Evolutionary conservation across 108 stramenopile species (phyloP).

Genomic region (Mayamaea pseudoterrestris): DNA sequence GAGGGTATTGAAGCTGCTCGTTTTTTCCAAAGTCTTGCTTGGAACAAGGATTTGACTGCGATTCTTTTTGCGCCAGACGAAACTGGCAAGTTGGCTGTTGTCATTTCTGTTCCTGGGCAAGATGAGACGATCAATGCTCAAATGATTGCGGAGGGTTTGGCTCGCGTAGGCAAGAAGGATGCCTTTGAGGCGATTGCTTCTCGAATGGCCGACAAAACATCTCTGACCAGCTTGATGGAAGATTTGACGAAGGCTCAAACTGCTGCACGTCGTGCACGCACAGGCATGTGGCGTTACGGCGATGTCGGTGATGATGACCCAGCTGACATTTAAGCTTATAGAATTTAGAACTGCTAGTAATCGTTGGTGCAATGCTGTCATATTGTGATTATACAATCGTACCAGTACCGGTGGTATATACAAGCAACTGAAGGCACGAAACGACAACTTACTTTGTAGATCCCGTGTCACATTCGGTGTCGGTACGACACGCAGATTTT

Average conservation of each 20-base stretch:
- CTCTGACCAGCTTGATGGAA: slow-evolving; percentile 38
- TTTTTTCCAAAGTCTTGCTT: slow-evolving; percentile 58
- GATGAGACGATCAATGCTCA: slow-evolving; percentile 59
- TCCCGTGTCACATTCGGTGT: no score
- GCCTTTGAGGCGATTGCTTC: slow-evolving; percentile 32
- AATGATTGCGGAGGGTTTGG: slow-evolving; percentile 59
- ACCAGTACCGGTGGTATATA: no score
- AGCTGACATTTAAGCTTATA: slow-evolving; percentile 21
- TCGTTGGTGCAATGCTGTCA: no score
- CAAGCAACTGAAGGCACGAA: no score
- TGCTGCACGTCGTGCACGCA: slow-evolving; percentile 51
- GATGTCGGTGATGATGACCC: slow-evolving; percentile 86
- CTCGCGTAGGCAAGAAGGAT: slow-evolving; percentile 43
- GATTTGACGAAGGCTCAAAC: slow-evolving; percentile 58
- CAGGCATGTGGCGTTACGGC: slow-evolving; percentile 87
- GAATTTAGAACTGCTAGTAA: no score
- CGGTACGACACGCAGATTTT: no score
- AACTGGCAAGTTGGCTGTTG: slow-evolving; percentile 47
- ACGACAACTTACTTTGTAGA: no score
- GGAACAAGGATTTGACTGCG: slow-evolving; percentile 69
- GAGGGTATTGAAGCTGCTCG: slow-evolving; percentile 78
- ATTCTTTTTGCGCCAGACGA: slow-evolving; percentile 44
- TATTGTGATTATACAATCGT: no score
- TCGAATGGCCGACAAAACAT: slow-evolving; percentile 40
- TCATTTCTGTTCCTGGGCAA: slow-evolving; percentile 30